Evolutionary conservation across 2,329 filamentous ascomycete genomes (phyloP), one percentile per base, ranked within the genome.

Genomic region (Aspergillus sp.): DNA sequence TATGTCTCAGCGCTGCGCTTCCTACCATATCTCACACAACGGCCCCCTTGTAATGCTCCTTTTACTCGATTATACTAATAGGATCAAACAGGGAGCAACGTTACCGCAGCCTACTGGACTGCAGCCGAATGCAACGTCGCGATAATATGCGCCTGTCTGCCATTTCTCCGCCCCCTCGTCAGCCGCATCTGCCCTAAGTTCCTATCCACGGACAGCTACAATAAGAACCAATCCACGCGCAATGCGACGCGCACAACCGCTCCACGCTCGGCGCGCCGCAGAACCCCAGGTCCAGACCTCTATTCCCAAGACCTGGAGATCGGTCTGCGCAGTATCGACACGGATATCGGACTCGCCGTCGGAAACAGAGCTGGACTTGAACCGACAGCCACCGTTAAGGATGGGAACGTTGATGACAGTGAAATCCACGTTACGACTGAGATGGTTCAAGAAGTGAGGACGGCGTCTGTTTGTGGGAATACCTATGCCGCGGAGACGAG

Each of bases 71-170:
- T 30, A 30, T 30, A 30, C 26, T 30, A 11, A 30, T 30, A 30
- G 26, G 26, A 8, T 8, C 30, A 30, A 43, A 36, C 17, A 58
- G 55, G 52, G 53, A 67, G 61, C 61, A 72, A 71, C 43, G 69
- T 74, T 17, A 67, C 61, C 32, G 74, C 78, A 34, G 75, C 78
- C 64, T 78, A 77, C 59, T 78, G 75, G 75, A 76, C 74, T 5
- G 70, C 75, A 5, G 74, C 75, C 39, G 75, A 78, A 62, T 71
- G 72, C 64, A 77, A 77, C 56, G 68, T 76, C 42, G 74, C 71
- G 34, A 78, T 78, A 38, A 73, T 77, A 42, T 76, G 74, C 56
- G 70, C 74, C 39, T 77, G 72, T 20, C 71, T 77, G 5, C 75
- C 75, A 11, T 74, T 73, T 55, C 67, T 77, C 32, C 72, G 74